phyloP scores from a whole-genome alignment of 2,329 filamentous ascomycete species.

The Pseudocercospora fuligena region DNA sequence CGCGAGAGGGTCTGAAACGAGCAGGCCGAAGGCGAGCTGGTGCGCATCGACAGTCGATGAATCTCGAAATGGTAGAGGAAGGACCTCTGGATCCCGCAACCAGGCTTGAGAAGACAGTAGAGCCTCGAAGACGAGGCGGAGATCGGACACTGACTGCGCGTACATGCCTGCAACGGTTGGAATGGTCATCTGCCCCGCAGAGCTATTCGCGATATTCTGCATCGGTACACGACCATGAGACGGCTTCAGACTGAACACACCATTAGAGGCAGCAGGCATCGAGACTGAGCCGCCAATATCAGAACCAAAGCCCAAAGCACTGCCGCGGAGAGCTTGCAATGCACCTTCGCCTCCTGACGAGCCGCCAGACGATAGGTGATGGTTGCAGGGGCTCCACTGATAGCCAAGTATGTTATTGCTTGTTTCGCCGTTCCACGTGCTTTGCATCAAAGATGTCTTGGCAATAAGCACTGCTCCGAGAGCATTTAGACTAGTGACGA shows the following conservation, averaged over 20 bases:
- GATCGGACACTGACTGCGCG: constrained; percentile 1
- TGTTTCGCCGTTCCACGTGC: background rate
- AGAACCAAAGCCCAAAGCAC: constrained; percentile 63
- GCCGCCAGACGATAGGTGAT: constrained; percentile 8
- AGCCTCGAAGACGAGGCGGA: background rate
- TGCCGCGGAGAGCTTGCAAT: constrained; percentile 62
- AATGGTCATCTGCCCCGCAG: constrained; percentile 1
- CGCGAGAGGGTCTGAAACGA: background rate
- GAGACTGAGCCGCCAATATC: constrained; percentile 67
- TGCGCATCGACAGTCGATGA: background rate
- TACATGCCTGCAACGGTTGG: background rate
- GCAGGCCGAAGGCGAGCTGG: background rate
- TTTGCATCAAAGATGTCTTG: constrained; percentile 15
- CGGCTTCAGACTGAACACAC: constrained; percentile 39
- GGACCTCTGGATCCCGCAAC: constrained; percentile 2
- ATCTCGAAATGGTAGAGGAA: constrained; percentile 9
- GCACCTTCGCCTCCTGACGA: constrained; percentile 59
- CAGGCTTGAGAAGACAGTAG: background rate
- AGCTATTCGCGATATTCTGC: background rate
- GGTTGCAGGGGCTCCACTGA: constrained; percentile 9
- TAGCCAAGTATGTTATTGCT: constrained; percentile 13
- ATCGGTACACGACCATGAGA: constrained; percentile 52
- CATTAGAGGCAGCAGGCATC: constrained; percentile 80
- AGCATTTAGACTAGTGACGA: background rate
- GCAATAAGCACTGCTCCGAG: constrained; percentile 6